Conservation (phyloP, 176 grass and related monocot species). For the Aegilops longissima region DNA sequence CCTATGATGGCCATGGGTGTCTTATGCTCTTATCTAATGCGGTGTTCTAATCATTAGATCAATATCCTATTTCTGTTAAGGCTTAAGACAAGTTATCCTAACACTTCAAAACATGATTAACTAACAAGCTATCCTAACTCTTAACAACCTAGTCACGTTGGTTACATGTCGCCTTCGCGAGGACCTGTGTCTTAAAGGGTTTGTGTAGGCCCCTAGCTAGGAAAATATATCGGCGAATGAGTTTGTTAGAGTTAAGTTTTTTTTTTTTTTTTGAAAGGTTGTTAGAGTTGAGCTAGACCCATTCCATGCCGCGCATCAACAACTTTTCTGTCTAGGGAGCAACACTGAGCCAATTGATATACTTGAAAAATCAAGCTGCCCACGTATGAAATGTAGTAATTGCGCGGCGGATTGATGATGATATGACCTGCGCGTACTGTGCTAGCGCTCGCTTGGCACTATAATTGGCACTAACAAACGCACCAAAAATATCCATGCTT, state of each 20-base stretch:
- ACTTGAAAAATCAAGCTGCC: not conserved
- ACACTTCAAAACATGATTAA: too few species aligned
- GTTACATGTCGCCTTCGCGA: not conserved
- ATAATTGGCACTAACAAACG: not conserved
- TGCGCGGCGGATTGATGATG: not conserved
- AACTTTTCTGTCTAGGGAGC: too few species aligned
- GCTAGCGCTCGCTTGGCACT: not conserved
- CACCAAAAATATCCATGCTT: not conserved
- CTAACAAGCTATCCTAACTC: too few species aligned
- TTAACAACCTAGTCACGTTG: not conserved
- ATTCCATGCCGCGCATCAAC: not conserved
- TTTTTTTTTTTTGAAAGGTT: too few species aligned
- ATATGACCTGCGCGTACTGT: not conserved
- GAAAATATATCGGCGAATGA: not conserved
- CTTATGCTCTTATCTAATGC: too few species aligned
- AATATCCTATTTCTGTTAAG: too few species aligned
- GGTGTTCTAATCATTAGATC: too few species aligned
- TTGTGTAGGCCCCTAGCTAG: not conserved
- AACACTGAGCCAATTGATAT: not conserved
- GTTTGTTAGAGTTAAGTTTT: not conserved
- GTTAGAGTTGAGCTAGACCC: not conserved
- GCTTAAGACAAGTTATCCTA: too few species aligned
- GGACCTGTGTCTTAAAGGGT: not conserved
- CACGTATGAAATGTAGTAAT: not conserved
- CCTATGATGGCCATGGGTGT: too few species aligned